phyloP scores from a whole-genome alignment of 495 filamentous ascomycete genomes.

The Pseudoneurospora amorphoporcata region DNA sequence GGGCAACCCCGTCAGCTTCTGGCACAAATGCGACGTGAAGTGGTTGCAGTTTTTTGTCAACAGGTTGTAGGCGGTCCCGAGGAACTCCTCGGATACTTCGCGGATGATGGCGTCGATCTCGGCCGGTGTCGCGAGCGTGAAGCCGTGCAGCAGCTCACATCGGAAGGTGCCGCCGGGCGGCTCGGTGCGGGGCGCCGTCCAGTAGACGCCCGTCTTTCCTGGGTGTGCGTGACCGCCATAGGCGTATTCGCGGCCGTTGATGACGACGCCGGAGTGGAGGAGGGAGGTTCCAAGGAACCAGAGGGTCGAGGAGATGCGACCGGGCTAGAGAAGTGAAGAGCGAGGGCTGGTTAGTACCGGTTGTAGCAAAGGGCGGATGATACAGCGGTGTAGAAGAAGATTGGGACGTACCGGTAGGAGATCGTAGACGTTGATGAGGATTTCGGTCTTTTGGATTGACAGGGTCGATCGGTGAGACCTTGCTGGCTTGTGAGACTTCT shows the following conservation, averaged over 20 bases:
- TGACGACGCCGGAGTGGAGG: conserved; percentile 70
- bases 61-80: conserved; percentile 63
- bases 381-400: conserved; percentile 4
- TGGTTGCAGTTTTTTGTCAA: conserved; percentile 77
- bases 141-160: conserved; percentile 59
- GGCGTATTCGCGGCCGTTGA: conserved; percentile 66
- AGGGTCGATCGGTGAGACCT: conserved; percentile 46
- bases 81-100: conserved; percentile 54
- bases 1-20: conserved; percentile 49
- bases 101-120: conserved; percentile 60
- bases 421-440: conserved; percentile 74
- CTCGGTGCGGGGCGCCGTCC: conserved; percentile 54
- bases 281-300: conserved; percentile 65
- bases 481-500: conserved; percentile 30
- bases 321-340: conserved; percentile 38
- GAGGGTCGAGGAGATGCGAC: conserved; percentile 53
- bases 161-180: conserved; percentile 67
- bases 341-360: neutral
- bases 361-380: neutral
- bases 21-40: conserved; percentile 61
- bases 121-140: conserved; percentile 48
- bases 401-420: conserved; percentile 50
- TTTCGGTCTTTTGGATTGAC: conserved; percentile 55
- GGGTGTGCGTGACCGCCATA: conserved; percentile 66
- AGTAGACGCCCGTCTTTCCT: conserved; percentile 66